A percentile compares a stretch with the other conserved stretches of the same genome.
These are phyloP conservation scores for Apiospora pterosperma DNA, from an alignment of 2,329 filamentous ascomycete species.

Conservation along the genomic window DNA sequence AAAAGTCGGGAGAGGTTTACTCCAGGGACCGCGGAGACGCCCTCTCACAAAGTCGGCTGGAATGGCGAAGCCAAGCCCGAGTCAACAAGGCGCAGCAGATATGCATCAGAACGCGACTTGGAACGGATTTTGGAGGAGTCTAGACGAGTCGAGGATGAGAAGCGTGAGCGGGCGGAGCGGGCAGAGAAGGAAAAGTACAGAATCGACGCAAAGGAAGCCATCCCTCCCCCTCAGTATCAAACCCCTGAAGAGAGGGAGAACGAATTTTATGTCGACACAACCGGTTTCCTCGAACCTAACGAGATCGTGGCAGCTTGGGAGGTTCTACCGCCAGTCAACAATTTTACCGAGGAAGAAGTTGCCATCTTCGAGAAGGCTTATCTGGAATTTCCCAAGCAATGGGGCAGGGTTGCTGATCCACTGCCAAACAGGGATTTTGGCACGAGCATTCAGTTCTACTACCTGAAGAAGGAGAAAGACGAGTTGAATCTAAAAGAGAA, in stretches of 20 bases:
- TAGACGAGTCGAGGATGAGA: constrained; percentile 66
- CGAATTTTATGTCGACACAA: constrained; percentile 60
- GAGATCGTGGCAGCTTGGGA: constrained; percentile 68
- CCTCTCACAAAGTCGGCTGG: constrained; percentile 34
- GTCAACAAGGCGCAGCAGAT: constrained; percentile 48
- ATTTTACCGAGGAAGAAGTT: constrained; percentile 70
- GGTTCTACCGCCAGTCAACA: constrained; percentile 68
- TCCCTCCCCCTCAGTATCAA: constrained; percentile 68
- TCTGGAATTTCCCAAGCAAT: constrained; percentile 75
- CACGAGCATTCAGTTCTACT: constrained; percentile 83
- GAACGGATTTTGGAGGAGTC: constrained; percentile 71
- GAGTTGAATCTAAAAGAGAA: constrained; percentile 74
- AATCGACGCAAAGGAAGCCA: constrained; percentile 68
- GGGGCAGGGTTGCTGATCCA: constrained; percentile 70
- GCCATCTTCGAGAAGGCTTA: constrained; percentile 71
- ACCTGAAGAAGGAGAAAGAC: constrained; percentile 76
- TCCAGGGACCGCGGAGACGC: constrained; percentile 30
- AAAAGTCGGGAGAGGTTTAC: constrained; percentile 54
- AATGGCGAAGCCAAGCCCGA: constrained; percentile 54
- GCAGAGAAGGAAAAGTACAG: constrained; percentile 68
- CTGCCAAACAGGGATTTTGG: constrained; percentile 69
- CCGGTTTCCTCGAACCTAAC: constrained; percentile 61
- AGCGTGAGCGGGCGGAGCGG: constrained; percentile 61
- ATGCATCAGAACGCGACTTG: constrained; percentile 69
- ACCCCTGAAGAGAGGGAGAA: constrained; percentile 56